These are phyloP conservation scores for Wickerhamiella allomyrinae DNA, from an alignment of 805 yeast genomes.

Conservation along the genomic window DNA sequence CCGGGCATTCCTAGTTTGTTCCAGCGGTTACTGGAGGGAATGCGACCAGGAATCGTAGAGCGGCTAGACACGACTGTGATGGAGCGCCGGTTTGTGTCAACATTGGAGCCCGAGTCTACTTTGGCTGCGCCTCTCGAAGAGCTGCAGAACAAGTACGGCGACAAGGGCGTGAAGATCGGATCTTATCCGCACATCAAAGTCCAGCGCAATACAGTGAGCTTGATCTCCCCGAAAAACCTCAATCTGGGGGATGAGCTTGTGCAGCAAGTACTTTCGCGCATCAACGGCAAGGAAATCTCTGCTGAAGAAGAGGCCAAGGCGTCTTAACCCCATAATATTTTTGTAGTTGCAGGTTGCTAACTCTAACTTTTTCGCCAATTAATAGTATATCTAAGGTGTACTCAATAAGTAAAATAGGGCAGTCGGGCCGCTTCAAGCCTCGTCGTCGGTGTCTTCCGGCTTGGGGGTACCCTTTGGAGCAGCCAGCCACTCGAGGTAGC, in stretches of 20 bases:
- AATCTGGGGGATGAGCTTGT: slow-evolving; percentile 2
- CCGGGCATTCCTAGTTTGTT: slow-evolving; percentile 81
- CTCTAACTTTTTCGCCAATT: too few relatives aligned
- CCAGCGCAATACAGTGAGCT: slow-evolving; percentile 54
- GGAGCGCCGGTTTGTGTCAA: slow-evolving; percentile 39
- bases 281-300: slow-evolving; percentile 44
- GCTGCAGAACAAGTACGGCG: slow-evolving; percentile 33
- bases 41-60: slow-evolving; percentile 27
- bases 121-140: slow-evolving; percentile 49
- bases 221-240: slow-evolving; percentile 42
- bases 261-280: slow-evolving; percentile 26
- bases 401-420: too few relatives aligned
- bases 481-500: slow-evolving; percentile 88
- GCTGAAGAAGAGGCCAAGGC: slow-evolving; percentile 37
- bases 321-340: neutral
- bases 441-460: slow-evolving; percentile 88
- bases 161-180: slow-evolving; percentile 51
- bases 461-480: slow-evolving; percentile 97
- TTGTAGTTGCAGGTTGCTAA: too few relatives aligned
- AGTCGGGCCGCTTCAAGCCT: too few relatives aligned
- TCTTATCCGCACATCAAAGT: slow-evolving; percentile 68
- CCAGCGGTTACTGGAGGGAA: slow-evolving; percentile 35
- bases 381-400: too few relatives aligned
- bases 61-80: slow-evolving; percentile 28
- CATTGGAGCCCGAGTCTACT: slow-evolving; percentile 45